Evolutionary conservation across 163 green algal genomes (phyloP).

Genomic region (Prototheca wickerhamii): DNA sequence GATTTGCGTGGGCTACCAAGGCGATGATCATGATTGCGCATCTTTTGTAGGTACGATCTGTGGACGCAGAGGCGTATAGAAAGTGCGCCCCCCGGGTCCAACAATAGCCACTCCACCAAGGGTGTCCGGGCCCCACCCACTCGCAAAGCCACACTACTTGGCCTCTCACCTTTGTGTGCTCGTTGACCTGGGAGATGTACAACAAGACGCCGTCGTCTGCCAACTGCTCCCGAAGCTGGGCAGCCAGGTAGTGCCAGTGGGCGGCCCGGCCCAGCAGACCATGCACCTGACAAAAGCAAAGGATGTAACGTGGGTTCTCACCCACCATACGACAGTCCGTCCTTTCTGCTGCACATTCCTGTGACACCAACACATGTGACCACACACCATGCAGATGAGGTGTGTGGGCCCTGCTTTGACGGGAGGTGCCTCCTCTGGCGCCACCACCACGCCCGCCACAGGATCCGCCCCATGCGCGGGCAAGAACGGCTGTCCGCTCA

Average conservation of each 20-base stretch:
- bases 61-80: too few relatives aligned
- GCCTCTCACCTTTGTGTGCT: constrained; percentile 8
- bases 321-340: not conserved
- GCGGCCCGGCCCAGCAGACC: constrained; percentile 57
- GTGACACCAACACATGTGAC: not conserved
- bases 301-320: constrained; percentile 12
- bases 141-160: too few relatives aligned
- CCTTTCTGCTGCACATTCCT: too few relatives aligned
- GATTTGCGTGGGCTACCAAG: not conserved
- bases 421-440: not conserved
- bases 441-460: not conserved
- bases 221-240: constrained; percentile 34
- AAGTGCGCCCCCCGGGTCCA: too few relatives aligned
- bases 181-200: constrained; percentile 38
- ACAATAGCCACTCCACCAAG: too few relatives aligned
- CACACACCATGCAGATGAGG: not conserved
- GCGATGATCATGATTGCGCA: too few relatives aligned
- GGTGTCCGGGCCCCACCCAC: too few relatives aligned
- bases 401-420: not conserved
- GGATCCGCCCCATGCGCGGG: not conserved
- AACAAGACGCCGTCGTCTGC: constrained; percentile 10
- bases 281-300: constrained; percentile 67
- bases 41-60: too few relatives aligned
- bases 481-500: too few relatives aligned
- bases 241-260: constrained; percentile 64